phyloP scores from a whole-genome alignment of 345 rosid species.

The Viola odorata region DNA sequence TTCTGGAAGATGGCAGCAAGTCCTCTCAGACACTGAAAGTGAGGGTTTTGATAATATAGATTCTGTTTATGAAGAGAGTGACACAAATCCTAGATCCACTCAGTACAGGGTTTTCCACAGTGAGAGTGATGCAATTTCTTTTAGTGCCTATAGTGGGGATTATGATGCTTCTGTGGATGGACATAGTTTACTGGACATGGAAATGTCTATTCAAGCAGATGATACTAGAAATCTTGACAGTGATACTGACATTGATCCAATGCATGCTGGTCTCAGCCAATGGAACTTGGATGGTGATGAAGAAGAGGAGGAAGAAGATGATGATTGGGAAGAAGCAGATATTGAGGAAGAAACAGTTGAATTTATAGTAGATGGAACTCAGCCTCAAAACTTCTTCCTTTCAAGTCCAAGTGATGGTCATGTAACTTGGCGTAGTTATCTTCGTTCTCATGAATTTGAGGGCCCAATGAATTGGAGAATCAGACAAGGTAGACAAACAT shows the following conservation, averaged over 20 bases:
- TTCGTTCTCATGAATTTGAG: slow-evolving; percentile 40
- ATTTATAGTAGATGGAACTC: slow-evolving; percentile 23
- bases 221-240: slow-evolving; percentile 49
- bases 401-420: slow-evolving; percentile 45
- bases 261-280: slow-evolving; percentile 69
- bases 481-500: slow-evolving; percentile 37
- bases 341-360: slow-evolving; percentile 37
- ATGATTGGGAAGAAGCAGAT: slow-evolving; percentile 61
- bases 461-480: slow-evolving; percentile 31
- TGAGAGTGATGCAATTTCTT: slow-evolving; percentile 65
- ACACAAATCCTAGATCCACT: slow-evolving; percentile 51
- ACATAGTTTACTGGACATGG: slow-evolving; percentile 44
- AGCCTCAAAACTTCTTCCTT: slow-evolving; percentile 23
- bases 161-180: slow-evolving; percentile 80
- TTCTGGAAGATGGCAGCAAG: slow-evolving; percentile 60
- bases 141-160: slow-evolving; percentile 63
- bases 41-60: slow-evolving; percentile 59
- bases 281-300: slow-evolving; percentile 69
- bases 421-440: slow-evolving; percentile 15
- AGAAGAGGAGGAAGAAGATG: slow-evolving; percentile 40
- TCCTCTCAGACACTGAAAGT: slow-evolving; percentile 69
- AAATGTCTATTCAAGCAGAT: slow-evolving; percentile 40
- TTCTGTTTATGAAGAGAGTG: slow-evolving; percentile 54
- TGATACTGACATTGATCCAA: slow-evolving; percentile 90
- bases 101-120: slow-evolving; percentile 42